Evolutionary conservation across 768 basidiomycete species (phyloP), one percentile per base, ranked within the genome.

Genomic region (Mycena vitilis): DNA sequence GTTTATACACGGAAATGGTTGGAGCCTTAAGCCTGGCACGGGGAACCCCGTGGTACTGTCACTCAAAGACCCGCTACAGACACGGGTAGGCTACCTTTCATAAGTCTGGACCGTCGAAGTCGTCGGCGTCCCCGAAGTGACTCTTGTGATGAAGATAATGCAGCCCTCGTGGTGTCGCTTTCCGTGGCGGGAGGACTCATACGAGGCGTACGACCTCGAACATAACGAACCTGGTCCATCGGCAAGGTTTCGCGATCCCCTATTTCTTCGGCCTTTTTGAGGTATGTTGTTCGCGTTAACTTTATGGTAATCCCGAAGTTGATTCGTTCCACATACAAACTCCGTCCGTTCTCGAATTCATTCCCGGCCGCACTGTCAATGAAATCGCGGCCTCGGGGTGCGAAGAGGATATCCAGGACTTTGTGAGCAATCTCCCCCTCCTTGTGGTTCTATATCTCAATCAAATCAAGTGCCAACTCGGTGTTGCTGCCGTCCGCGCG

Each of bases 201-300:
- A 52, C 51, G 49, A 52, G 2, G 55, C 54, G 48, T 63, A 56
- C 54, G 56, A 68, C 22, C 49, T 68, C 16, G 66, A 61, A 16
- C 56, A 59, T 15, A 53, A 63, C 22, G 66, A 68, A 62, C 44
- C 60, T 68, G 22, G 12, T 42, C 60, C 48, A 63, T 45, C 5
- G 11, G 10, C 66, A 68, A 36, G 66, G 66, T 30, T 48, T 53
- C 25, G 53, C 44, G 20, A 63, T 68, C 11, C 66, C 66, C 5
- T 68, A 68, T 42, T 68, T 68, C 51, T 68, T 68, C 44, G 66
- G 66, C 36, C 47, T 68, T 38, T 58, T 30, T 18, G 53, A 25
- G 34, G 60, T 68, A 45, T 52, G 54, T 47, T 37, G 49, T 59
- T 60, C 49, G 59, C 25, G 51, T 30, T 30, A 42, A n/a, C n/a